A percentile compares a stretch with the other conserved stretches of the same genome.
Evolutionary conservation across 2,329 filamentous ascomycete genomes (phyloP).

Genomic region (Fusarium devonianum): DNA sequence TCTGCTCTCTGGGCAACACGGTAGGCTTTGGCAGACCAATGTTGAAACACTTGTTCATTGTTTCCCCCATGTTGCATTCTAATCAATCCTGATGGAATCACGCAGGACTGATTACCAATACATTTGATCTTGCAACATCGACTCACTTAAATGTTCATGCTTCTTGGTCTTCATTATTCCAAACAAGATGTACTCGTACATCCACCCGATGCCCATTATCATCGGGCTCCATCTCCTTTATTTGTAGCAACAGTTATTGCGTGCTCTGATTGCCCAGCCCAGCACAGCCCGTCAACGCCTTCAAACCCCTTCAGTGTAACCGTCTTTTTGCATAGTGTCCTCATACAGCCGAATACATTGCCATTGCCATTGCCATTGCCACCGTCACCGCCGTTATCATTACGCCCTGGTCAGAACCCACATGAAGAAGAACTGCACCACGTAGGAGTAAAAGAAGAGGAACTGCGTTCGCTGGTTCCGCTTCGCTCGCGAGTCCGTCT

Average conservation of each 20-base stretch:
- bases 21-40: background rate
- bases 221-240: background rate
- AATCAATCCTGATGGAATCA: too few species aligned
- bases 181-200: slow-evolving; percentile 25
- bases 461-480: slow-evolving; percentile 90
- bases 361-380: slow-evolving; percentile 1
- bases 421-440: slow-evolving; percentile 95
- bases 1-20: background rate
- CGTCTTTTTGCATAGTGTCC: background rate
- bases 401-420: slow-evolving; percentile 68
- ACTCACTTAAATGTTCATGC: slow-evolving; percentile 16
- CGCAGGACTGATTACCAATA: too few species aligned
- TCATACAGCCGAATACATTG: slow-evolving; percentile 6
- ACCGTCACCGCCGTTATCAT: slow-evolving; percentile 3
- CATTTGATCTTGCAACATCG: too few species aligned
- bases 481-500: slow-evolving; percentile 81
- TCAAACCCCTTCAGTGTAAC: slow-evolving; percentile 3
- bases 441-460: slow-evolving; percentile 91
- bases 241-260: slow-evolving; percentile 7
- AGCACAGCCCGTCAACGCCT: slow-evolving; percentile 4
- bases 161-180: slow-evolving; percentile 20
- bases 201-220: slow-evolving; percentile 30
- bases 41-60: too few species aligned
- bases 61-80: too few species aligned
- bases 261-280: background rate